A percentile compares a stretch with the other conserved stretches of the same genome.
These are phyloP conservation scores for Penicillium sp. DNA, from an alignment of 2,329 filamentous ascomycete species.

Conservation along the genomic window DNA sequence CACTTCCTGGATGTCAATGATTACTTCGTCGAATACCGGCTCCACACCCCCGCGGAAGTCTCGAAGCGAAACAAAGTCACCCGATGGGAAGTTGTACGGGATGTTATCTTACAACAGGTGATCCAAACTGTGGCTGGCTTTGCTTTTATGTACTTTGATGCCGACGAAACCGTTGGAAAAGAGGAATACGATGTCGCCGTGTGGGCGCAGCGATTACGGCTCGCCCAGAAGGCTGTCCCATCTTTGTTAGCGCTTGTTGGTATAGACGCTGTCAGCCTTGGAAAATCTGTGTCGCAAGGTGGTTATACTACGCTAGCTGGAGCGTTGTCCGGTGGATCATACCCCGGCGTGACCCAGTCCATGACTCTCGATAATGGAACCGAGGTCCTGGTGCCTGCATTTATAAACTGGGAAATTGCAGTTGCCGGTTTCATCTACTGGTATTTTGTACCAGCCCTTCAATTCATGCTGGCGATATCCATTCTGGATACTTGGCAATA, in stretches of 20 bases:
- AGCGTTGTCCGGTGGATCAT: conserved; percentile 74
- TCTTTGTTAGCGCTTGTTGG: conserved; percentile 68
- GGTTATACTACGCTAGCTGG: conserved; percentile 73
- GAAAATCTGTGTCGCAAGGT: conserved; percentile 66
- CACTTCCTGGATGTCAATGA: conserved; percentile 84
- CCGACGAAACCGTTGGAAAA: conserved; percentile 69
- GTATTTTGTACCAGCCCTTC: conserved; percentile 69
- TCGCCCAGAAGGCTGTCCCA: conserved; percentile 77
- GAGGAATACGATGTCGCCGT: conserved; percentile 84
- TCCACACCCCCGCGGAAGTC: conserved; percentile 93
- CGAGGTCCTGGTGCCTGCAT: conserved; percentile 60
- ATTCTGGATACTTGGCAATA: conserved; percentile 98
- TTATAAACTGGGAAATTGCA: conserved; percentile 78
- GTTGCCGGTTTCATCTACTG: conserved; percentile 78
- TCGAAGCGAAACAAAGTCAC: conserved; percentile 81
- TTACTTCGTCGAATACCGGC: conserved; percentile 82
- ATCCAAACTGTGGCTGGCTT: conserved; percentile 76
- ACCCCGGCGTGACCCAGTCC: conserved; percentile 67
- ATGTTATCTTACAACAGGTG: conserved; percentile 87
- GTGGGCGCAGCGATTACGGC: conserved; percentile 79
- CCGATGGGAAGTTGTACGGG: conserved; percentile 79
- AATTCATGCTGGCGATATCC: conserved; percentile 71
- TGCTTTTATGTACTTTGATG: conserved; percentile 69
- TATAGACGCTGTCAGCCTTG: conserved; percentile 71
- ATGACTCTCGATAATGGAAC: conserved; percentile 54